Evolutionary conservation across 2,329 filamentous ascomycete species (phyloP), one percentile per base, ranked within the genome.

Genomic region (Colletotrichum simmondsii): DNA sequence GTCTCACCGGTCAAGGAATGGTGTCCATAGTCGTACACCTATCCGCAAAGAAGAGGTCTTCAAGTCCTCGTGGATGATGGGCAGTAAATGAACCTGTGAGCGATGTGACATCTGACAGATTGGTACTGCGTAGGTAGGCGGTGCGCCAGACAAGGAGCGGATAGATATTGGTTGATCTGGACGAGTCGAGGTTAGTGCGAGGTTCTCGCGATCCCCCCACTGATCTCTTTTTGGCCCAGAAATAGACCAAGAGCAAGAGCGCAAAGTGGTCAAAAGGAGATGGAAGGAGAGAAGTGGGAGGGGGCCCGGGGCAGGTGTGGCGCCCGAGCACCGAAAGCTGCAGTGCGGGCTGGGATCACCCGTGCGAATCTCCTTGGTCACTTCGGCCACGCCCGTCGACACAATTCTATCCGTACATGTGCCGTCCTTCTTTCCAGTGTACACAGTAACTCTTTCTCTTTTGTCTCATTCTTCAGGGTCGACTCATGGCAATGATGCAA

Each of bases 271-370:
- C 42, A 57, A 42, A 30, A 30, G 66, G 70, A 72, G 70, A 72
- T 70, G 12, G 70, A 32, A 70, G 70, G 70, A 65, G 19, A 12
- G 46, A 32, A 42, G 53, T 49, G 46, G n/a, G 65, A 70, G 70
- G 66, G 57, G 69, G 5, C 49, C 49, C 14, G 49, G 14, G 5
- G 52, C 49, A 68, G 58, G 22, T 71, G 64, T 71, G 68, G 68
- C 69, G 63, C 64, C 58, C 52, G 46, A 53, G 53, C 42, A 57
- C 70, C 70, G 54, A 69, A 56, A 65, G 60, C 35, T 70, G 66
- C 70, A 70, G 70, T 24, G 60, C 58, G 37, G 65, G 30, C 69
- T 62, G 59, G 59, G 24, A 61, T 64, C 32, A 46, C 54, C 70
- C 66, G 60, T 42, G 70, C 60, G 30, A 65, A 61, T 60, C 60